Percentiles rank a stretch among this genome's conserved stretches.
Conservation (phyloP, 1,139 yeast species). For the Saccharomyces hybrid region DNA sequence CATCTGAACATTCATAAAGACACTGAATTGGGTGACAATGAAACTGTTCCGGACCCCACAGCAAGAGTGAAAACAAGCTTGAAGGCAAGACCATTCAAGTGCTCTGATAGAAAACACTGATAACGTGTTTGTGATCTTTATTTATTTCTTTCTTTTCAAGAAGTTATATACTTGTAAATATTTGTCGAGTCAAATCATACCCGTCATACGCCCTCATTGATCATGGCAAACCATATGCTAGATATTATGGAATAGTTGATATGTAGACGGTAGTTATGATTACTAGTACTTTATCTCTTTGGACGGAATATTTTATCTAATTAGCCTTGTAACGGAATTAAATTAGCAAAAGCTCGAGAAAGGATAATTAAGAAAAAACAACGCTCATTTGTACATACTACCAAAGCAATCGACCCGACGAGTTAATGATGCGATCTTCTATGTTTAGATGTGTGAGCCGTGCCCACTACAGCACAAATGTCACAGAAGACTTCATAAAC, state of each 20-base stretch:
- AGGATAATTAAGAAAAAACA: neutral
- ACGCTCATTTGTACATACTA: too few relatives aligned
- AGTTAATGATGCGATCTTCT: neutral
- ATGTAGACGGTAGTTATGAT: neutral
- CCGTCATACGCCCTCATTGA: too few relatives aligned
- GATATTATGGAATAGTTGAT: too few relatives aligned
- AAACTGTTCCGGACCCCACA: constrained; percentile 25
- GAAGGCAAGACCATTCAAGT: constrained; percentile 8
- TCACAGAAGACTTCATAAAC: constrained; percentile 22
- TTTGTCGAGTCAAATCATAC: too few relatives aligned
- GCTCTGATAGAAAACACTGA: neutral
- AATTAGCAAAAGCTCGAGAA: neutral
- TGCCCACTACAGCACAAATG: constrained; percentile 14
- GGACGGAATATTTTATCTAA: neutral
- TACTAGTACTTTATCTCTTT: neutral
- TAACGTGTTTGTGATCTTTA: neutral
- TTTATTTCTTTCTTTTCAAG: neutral
- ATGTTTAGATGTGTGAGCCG: neutral
- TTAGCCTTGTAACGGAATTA: neutral
- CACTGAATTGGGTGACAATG: constrained; percentile 90
- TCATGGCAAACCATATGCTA: too few relatives aligned
- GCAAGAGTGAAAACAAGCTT: constrained; percentile 28
- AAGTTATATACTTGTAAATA: neutral
- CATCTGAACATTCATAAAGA: constrained; percentile 64
- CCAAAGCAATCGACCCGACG: neutral